phyloP scores from a whole-genome alignment of 2,329 filamentous ascomycete species.

The Epichloe scottii region DNA sequence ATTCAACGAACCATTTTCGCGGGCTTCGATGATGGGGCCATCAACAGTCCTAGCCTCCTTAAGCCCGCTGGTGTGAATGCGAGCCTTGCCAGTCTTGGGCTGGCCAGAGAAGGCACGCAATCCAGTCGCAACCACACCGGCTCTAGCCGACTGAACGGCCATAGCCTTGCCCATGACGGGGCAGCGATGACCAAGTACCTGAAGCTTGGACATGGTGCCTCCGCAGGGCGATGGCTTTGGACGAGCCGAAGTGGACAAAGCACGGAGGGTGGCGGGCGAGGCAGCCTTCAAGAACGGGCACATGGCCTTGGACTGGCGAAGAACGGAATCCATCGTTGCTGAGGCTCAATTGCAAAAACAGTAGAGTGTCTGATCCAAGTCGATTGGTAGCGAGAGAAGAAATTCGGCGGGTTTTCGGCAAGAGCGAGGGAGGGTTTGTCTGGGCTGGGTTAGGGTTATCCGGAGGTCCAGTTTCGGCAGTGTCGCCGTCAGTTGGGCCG shows the following conservation, averaged over 20 bases:
- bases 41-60: conserved; percentile 72
- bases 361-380: not conserved
- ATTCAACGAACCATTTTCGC: conserved; percentile 35
- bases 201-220: conserved; percentile 92
- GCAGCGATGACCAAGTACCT: conserved; percentile 87
- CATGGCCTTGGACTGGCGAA: conserved; percentile 91
- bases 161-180: conserved; percentile 98
- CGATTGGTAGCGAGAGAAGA: not conserved
- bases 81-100: conserved; percentile 49
- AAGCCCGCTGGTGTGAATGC: conserved; percentile 67
- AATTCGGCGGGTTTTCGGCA: not conserved
- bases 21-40: conserved; percentile 33
- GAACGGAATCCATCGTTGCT: conserved; percentile 72
- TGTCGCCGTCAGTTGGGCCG: not conserved
- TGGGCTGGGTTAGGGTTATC: not conserved
- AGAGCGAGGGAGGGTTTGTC: not conserved
- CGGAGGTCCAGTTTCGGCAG: not conserved
- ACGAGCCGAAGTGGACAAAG: conserved; percentile 65
- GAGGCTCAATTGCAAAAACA: not conserved
- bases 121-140: conserved; percentile 34
- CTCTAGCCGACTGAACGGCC: conserved; percentile 63
- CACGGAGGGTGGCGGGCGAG: conserved; percentile 79
- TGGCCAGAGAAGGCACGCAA: conserved; percentile 39
- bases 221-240: conserved; percentile 61
- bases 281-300: conserved; percentile 96